Percentiles rank a stretch among this genome's conserved stretches.
Conservation (phyloP, 2,329 filamentous ascomycete species). For the Fusarium cyanostomum region DNA sequence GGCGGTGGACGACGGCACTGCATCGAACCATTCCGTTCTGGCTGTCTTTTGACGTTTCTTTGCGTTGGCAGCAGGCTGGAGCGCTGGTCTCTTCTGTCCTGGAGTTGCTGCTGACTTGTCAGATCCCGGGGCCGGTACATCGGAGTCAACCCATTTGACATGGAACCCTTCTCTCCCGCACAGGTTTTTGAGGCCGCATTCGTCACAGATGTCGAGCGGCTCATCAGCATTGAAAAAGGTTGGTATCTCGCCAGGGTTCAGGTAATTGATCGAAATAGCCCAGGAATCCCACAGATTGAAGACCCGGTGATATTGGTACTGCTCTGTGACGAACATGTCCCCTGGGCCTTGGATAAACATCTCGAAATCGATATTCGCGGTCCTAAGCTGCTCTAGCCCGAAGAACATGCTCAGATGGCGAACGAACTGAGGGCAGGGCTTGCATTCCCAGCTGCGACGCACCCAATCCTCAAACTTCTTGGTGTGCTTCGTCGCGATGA, state of each 20-base stretch:
- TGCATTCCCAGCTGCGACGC: neutral
- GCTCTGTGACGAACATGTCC: neutral
- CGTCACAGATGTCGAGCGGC: constrained; percentile 8
- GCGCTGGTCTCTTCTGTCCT: too few species aligned
- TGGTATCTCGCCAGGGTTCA: neutral
- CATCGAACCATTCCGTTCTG: too few species aligned
- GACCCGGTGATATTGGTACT: constrained; percentile 6
- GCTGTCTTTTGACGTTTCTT: too few species aligned
- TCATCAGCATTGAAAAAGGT: neutral
- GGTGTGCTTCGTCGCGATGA: neutral
- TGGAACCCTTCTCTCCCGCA: neutral
- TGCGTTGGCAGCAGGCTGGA: too few species aligned
- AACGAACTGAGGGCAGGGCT: constrained; percentile 10
- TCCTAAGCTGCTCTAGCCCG: neutral
- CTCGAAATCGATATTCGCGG: neutral
- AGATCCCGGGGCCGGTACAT: neutral
- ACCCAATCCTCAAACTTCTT: constrained; percentile 11
- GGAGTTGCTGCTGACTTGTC: neutral
- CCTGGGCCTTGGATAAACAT: neutral
- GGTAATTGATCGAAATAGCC: constrained; percentile 4
- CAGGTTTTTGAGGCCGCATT: neutral
- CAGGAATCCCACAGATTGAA: neutral
- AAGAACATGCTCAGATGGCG: constrained; percentile 8
- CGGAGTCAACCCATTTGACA: neutral
- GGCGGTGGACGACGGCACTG: too few species aligned